Evolutionary conservation across 2,329 filamentous ascomycete species (phyloP).

Genomic region (Venturia asperata): DNA sequence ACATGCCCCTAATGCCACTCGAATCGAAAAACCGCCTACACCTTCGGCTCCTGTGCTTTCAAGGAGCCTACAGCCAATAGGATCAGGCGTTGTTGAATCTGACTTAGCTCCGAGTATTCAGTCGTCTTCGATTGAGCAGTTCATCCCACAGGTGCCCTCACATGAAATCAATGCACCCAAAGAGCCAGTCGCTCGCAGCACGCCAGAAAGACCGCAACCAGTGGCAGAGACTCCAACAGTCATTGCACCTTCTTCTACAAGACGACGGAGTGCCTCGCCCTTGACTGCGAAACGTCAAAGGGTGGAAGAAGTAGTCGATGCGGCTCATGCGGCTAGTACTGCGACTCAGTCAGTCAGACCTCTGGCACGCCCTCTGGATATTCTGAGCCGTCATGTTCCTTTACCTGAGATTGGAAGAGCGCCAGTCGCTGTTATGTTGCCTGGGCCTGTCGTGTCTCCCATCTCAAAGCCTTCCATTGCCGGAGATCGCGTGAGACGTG

Average conservation of each 20-base stretch:
- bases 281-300: not conserved
- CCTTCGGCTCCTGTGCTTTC: not conserved
- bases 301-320: slow-evolving; percentile 10
- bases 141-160: not conserved
- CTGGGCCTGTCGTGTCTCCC: not conserved
- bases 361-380: not conserved
- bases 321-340: not conserved
- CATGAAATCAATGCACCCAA: not conserved
- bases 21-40: not conserved
- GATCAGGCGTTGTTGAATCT: not conserved
- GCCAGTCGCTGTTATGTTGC: not conserved
- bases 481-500: not conserved
- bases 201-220: not conserved
- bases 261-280: not conserved
- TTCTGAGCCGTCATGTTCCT: not conserved
- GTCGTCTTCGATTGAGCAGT: not conserved
- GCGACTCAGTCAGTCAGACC: not conserved
- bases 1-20: not conserved
- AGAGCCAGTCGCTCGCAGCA: not conserved
- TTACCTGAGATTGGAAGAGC: not conserved
- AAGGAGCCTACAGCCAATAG: not conserved
- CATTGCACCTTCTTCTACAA: not conserved
- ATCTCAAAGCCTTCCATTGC: not conserved
- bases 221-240: not conserved
- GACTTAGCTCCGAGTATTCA: not conserved